Conservation (phyloP, 352 stramenopile genomes). For the Phytophthora tubulina region DNA sequence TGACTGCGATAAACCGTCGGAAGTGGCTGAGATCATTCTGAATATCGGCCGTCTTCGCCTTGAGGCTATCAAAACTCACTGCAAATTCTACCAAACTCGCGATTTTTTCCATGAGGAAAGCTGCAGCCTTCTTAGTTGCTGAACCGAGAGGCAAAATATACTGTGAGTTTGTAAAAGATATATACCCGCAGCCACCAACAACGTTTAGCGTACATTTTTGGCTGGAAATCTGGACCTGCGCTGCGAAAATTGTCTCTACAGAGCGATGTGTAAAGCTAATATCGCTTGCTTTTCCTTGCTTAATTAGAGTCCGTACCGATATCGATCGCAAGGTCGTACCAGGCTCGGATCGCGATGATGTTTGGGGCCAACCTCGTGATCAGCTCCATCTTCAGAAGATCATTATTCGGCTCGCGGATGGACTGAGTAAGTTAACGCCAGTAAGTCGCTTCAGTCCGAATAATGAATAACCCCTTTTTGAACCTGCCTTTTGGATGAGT, state of each 20-base stretch:
- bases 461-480: not conserved
- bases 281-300: not conserved
- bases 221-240: slow-evolving; percentile 58
- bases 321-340: slow-evolving; percentile 57
- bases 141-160: not conserved
- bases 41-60: slow-evolving; percentile 59
- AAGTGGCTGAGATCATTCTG: slow-evolving; percentile 79
- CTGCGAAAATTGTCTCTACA: slow-evolving; percentile 55
- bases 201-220: slow-evolving; percentile 48
- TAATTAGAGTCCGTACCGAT: slow-evolving; percentile 38
- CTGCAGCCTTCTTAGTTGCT: slow-evolving; percentile 53
- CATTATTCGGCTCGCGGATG: slow-evolving; percentile 47
- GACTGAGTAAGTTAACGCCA: slow-evolving; percentile 27
- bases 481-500: slow-evolving; percentile 53
- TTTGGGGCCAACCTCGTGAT: slow-evolving; percentile 54
- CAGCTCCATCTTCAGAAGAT: slow-evolving; percentile 46
- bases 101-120: slow-evolving; percentile 60
- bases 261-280: slow-evolving; percentile 9
- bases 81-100: slow-evolving; percentile 64
- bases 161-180: slow-evolving; percentile 10
- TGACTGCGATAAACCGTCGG: slow-evolving; percentile 55
- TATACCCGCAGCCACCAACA: not conserved
- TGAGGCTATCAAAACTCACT: slow-evolving; percentile 64
- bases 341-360: slow-evolving; percentile 42
- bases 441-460: not conserved